A percentile compares a stretch with the other conserved stretches of the same genome.
These are phyloP conservation scores for Euphorbia schlechtendalii DNA, from an alignment of 441 rosid species.

Conservation along the genomic window DNA sequence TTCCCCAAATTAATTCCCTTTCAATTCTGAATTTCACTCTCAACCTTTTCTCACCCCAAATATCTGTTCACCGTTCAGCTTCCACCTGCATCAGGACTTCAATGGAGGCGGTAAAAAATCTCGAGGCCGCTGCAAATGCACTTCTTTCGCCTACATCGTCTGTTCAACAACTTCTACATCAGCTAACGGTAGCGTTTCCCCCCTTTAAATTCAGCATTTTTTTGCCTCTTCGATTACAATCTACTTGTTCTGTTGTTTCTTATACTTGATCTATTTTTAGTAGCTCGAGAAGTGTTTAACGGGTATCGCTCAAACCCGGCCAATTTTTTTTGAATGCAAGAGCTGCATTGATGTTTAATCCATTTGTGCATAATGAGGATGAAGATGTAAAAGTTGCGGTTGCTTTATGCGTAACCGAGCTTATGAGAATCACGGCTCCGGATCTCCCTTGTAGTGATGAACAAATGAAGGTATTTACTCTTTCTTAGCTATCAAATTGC, in stretches of 20 bases:
- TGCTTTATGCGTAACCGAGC: conserved; percentile 72
- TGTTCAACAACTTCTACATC: conserved; percentile 1
- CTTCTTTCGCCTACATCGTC: conserved; percentile 13
- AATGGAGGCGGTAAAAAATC: too few species aligned
- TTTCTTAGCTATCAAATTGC: too few species aligned
- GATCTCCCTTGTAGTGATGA: conserved; percentile 77
- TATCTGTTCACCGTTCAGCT: too few species aligned
- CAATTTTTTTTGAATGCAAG: conserved; percentile 39
- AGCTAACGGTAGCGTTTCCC: conserved; percentile 4
- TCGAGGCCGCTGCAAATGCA: conserved; percentile 2
- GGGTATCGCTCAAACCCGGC: conserved; percentile 60
- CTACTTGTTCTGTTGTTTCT: not conserved
- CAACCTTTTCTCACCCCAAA: too few species aligned
- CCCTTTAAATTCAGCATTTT: too few species aligned
- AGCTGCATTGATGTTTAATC: conserved; percentile 47
- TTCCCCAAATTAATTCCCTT: too few species aligned
- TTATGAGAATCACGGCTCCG: conserved; percentile 80
- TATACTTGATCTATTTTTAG: conserved; percentile 26
- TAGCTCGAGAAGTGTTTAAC: conserved; percentile 42
- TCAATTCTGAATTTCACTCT: too few species aligned
- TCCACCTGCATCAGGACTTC: too few species aligned
- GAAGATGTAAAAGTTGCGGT: conserved; percentile 63
- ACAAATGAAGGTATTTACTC: conserved; percentile 47
- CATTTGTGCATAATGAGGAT: conserved; percentile 48
- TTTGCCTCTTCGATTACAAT: not conserved